Evolutionary conservation across 129 eudicot species (phyloP), one percentile per base, ranked within the genome.

Genomic region (Ambrosia trifida): DNA sequence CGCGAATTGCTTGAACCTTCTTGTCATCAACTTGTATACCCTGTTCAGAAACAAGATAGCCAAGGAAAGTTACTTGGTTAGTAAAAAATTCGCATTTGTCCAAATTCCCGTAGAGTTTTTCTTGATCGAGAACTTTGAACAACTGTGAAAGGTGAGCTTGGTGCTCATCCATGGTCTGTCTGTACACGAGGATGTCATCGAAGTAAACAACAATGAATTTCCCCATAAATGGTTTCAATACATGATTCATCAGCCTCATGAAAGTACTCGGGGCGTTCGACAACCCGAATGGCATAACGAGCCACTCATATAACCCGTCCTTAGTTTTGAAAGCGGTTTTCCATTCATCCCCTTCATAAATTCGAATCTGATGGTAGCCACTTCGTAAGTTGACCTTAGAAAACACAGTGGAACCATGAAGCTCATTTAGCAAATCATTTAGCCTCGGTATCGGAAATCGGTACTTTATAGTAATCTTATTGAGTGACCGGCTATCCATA

Each of bases 151-250:
- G 5, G 11, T 74, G 78, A 0, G 0, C 0, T 0, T 31, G 62
- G 16, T 74, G 78, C 0, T 64, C 54, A 1, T 17, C 4, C 10
- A 3, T 4, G 0, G 17, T 14, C 1, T 4, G 2, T n/a, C 78
- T 74, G 7, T 8, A 64, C 0, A 74, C 54, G 0, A 74, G 12
- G 14, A 74, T 74, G 7, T 74, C 78, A 20, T 74, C 72, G 19
- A 74, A 73, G 36, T 74, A 74, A 1, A 74, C 54, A 2, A 64
- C 72, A 11, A 74, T 2, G 13, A 64, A 74, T 2, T 2, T 19
- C 0, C 24, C 64, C 6, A 70, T 0, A 5, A 54, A 71, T 0
- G 66, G 54, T 0, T 3, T 31, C 0, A 40, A 8, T 0, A 19
- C 56, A 9, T 71, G 76, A 1, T 38, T 38, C 43, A 38, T 38